phyloP scores from a whole-genome alignment of 768 basidiomycete species.

The Phylloporus scabripes region DNA sequence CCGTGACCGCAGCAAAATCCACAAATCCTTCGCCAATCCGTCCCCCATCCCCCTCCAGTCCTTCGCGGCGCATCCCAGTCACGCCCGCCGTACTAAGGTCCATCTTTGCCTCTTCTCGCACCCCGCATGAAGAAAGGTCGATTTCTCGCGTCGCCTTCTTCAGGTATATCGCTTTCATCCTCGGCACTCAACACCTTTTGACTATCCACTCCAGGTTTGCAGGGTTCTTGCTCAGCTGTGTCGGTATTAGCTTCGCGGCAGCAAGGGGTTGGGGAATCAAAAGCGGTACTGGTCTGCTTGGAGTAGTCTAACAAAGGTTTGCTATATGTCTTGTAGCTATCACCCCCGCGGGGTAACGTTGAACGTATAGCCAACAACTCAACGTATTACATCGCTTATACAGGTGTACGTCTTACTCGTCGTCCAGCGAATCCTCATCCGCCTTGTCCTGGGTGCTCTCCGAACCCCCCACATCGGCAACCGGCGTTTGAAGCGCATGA shows the following conservation, averaged over 20 bases:
- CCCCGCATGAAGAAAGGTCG: conserved; percentile 74
- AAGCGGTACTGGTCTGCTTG: conserved; percentile 60
- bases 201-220: conserved; percentile 50
- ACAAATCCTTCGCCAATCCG: conserved; percentile 28
- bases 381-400: background rate
- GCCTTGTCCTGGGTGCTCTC: conserved; percentile 15
- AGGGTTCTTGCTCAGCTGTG: conserved; percentile 77
- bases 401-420: conserved; percentile 5
- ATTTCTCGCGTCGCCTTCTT: conserved; percentile 86
- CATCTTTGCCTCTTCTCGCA: conserved; percentile 83
- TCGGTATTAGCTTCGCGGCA: conserved; percentile 72
- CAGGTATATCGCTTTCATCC: conserved; percentile 41
- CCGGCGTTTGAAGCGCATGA: conserved; percentile 26
- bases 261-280: conserved; percentile 65
- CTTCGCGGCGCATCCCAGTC: conserved; percentile 67
- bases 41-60: conserved; percentile 42
- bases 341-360: background rate
- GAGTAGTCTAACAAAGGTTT: conserved; percentile 43
- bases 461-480: conserved; percentile 9
- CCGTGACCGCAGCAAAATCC: conserved; percentile 37
- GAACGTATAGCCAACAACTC: background rate
- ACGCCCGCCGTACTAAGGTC: conserved; percentile 77
- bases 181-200: background rate
- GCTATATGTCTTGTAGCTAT: background rate
- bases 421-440: conserved; percentile 14